These are phyloP conservation scores for Diaporthe batatas DNA, from an alignment of 2,329 filamentous ascomycete genomes.

Conservation along the genomic window DNA sequence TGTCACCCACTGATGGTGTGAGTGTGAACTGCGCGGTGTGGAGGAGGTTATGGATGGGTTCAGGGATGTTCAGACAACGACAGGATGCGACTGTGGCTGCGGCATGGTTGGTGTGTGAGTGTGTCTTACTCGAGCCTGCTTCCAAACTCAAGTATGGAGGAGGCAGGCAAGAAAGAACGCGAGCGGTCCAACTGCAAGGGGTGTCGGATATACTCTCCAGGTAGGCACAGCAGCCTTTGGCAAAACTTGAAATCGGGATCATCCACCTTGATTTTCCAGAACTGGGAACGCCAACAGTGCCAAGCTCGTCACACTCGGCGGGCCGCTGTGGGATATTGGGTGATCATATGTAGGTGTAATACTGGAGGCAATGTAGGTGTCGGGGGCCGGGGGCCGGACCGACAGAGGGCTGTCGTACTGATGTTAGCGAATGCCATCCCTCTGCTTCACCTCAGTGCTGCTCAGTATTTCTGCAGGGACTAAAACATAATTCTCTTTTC, in stretches of 20 bases:
- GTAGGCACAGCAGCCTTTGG: no score
- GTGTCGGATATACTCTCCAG: no score
- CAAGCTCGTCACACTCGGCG: background rate
- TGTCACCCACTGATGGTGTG: no score
- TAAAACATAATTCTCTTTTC: background rate
- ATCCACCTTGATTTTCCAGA: background rate
- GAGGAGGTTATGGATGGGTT: no score
- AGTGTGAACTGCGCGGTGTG: background rate
- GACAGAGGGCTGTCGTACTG: background rate
- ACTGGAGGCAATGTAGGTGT: background rate
- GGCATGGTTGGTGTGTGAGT: background rate
- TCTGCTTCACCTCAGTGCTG: background rate
- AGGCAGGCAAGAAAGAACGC: no score
- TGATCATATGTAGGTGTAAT: background rate
- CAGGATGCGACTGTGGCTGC: background rate
- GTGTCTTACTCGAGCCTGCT: no score
- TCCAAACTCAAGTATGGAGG: no score
- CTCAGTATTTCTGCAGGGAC: background rate
- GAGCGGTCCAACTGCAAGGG: no score
- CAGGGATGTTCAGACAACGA: background rate
- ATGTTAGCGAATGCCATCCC: conserved; percentile 18
- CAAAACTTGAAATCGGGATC: no score
- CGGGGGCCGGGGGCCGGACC: background rate
- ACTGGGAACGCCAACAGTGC: background rate
- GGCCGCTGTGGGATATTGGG: background rate